Evolutionary conservation across 306 rosid genomes (phyloP).

Genomic region (Cajanus cajan): DNA sequence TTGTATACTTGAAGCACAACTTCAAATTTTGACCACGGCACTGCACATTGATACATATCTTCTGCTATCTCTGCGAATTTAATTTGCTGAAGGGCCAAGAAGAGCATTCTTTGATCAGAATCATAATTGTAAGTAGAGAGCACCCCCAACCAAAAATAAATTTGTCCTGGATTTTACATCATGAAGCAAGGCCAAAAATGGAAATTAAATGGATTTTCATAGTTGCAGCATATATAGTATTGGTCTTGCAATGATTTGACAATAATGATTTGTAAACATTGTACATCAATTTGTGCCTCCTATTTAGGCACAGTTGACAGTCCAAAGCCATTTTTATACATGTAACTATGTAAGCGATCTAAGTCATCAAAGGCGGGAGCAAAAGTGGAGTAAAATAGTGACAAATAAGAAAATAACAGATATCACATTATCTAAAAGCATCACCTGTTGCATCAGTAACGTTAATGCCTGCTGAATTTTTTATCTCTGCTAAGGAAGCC

Average conservation of each 20-base stretch:
- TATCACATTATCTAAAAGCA: background rate
- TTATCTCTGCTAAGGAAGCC: background rate
- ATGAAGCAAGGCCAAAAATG: background rate
- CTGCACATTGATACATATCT: background rate
- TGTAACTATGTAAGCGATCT: background rate
- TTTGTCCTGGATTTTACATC: conserved; percentile 5
- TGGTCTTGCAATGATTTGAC: conserved; percentile 9
- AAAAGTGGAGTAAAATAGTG: background rate
- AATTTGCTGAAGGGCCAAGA: background rate
- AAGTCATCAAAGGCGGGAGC: background rate
- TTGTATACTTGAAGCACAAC: conserved; percentile 67
- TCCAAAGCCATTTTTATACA: background rate
- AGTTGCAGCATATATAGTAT: conserved; percentile 8
- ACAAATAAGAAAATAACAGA: background rate
- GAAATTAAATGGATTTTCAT: conserved; percentile 13
- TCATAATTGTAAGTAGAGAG: conserved; percentile 26
- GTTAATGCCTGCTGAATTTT: background rate
- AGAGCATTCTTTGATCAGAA: conserved; percentile 23
- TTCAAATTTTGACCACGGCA: conserved; percentile 60
- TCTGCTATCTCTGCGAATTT: conserved; percentile 19
- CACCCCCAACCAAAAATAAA: background rate
- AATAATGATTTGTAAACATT: conserved; percentile 1
- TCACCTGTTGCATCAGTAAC: background rate
- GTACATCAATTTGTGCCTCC: background rate
- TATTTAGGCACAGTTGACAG: background rate